Conservation (phyloP, 805 yeast species). For the Candida coleopterorum region DNA sequence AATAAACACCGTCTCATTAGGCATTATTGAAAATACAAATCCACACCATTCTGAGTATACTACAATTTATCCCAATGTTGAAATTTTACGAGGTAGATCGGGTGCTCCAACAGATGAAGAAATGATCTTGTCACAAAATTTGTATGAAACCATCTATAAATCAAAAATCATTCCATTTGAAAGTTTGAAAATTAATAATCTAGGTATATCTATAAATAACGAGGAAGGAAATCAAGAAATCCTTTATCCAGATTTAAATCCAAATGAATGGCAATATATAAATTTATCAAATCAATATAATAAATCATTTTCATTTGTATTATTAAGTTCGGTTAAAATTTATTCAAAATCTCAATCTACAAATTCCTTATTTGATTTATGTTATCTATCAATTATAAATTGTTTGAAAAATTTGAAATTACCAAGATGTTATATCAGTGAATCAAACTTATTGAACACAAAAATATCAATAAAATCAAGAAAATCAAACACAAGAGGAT, state of each 20-base stretch:
- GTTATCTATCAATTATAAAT: slow-evolving; percentile 61
- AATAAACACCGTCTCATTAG: slow-evolving; percentile 67
- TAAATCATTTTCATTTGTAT: slow-evolving; percentile 37
- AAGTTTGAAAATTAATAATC: slow-evolving; percentile 15
- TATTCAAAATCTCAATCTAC: slow-evolving; percentile 54
- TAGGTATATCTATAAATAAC: slow-evolving; percentile 16
- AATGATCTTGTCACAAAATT: slow-evolving; percentile 62
- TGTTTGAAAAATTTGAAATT: slow-evolving; percentile 58
- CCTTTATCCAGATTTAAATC: slow-evolving; percentile 19
- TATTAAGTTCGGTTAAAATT: slow-evolving; percentile 71
- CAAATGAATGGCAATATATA: slow-evolving; percentile 12
- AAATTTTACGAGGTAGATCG: slow-evolving; percentile 63
- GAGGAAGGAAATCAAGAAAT: slow-evolving; percentile 12
- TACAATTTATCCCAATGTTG: slow-evolving; percentile 67
- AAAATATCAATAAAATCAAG: slow-evolving; percentile 49
- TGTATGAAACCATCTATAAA: slow-evolving; percentile 57
- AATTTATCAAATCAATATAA: slow-evolving; percentile 12
- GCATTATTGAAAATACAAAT: slow-evolving; percentile 48
- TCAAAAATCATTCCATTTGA: slow-evolving; percentile 47
- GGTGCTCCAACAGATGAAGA: slow-evolving; percentile 89
- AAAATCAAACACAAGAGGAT: slow-evolving; percentile 25
- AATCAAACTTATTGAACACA: slow-evolving; percentile 45
- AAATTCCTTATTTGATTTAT: slow-evolving; percentile 77
- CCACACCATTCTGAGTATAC: slow-evolving; percentile 16
- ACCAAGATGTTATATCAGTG: slow-evolving; percentile 68